These are phyloP conservation scores for Ceratobasidium sp. DNA, from an alignment of 1,284 basidiomycete species.

Conservation along the genomic window DNA sequence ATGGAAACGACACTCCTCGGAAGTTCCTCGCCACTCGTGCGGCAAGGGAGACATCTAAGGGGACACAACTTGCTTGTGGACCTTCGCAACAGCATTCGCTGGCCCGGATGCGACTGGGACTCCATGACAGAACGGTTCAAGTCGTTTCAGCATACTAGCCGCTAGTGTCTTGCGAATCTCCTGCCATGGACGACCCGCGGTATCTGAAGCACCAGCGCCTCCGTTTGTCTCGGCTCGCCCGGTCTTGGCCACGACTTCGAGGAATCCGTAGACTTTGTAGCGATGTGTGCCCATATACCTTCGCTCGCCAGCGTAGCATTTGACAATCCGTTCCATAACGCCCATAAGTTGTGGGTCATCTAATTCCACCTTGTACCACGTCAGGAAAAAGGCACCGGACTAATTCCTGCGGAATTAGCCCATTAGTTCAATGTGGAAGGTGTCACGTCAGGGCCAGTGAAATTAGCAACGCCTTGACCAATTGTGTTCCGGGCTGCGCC, in stretches of 20 bases:
- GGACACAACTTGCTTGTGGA: background rate
- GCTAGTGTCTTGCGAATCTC: conserved; percentile 42
- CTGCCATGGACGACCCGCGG: conserved; percentile 41
- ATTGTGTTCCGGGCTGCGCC: background rate
- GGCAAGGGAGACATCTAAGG: conserved; percentile 37
- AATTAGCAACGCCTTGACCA: background rate
- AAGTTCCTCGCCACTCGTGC: conserved; percentile 45
- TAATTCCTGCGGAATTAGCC: background rate
- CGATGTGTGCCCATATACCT: too few relatives aligned
- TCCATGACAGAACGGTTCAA: conserved; percentile 37
- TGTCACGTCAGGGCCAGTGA: background rate
- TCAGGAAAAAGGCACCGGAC: conserved; percentile 4
- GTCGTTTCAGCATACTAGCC: conserved; percentile 39
- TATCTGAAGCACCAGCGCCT: conserved; percentile 41
- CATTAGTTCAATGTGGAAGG: conserved; percentile 9
- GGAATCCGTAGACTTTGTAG: too few relatives aligned
- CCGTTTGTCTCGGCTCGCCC: too few relatives aligned
- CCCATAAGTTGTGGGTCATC: too few relatives aligned
- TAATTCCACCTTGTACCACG: too few relatives aligned
- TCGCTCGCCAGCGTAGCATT: too few relatives aligned
- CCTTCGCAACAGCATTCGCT: background rate
- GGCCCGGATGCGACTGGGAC: conserved; percentile 6
- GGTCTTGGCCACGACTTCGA: too few relatives aligned
- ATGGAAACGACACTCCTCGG: conserved; percentile 42
- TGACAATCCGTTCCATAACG: too few relatives aligned